phyloP scores from a whole-genome alignment of 371 early-diverging fungal species.

The Cokeromyces recurvatus region DNA sequence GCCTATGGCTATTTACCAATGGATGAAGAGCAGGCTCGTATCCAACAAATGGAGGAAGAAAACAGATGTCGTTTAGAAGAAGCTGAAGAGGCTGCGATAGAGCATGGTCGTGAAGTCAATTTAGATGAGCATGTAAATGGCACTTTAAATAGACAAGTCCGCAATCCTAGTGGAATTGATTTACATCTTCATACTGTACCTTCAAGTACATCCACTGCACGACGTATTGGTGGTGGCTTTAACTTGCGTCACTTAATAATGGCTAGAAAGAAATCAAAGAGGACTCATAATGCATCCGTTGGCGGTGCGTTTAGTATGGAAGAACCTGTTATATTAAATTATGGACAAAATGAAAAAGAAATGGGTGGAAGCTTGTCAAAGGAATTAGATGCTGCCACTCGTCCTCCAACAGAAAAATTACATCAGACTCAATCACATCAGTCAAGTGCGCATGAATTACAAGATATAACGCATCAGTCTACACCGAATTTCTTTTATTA shows the following conservation, averaged over 20 bases:
- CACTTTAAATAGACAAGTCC: background rate
- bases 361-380: slow-evolving; percentile 11
- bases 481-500: too few relatives aligned
- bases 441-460: too few relatives aligned
- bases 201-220: background rate
- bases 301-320: slow-evolving; percentile 28
- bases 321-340: slow-evolving; percentile 24
- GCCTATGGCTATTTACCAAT: slow-evolving; percentile 54
- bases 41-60: slow-evolving; percentile 7
- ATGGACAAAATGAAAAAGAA: slow-evolving; percentile 23
- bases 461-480: too few relatives aligned
- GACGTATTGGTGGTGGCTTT: background rate
- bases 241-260: slow-evolving; percentile 4
- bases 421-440: background rate
- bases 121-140: slow-evolving; percentile 9
- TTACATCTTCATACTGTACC: slow-evolving; percentile 3
- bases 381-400: slow-evolving; percentile 3
- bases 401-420: too few relatives aligned
- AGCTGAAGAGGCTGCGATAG: slow-evolving; percentile 3
- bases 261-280: slow-evolving; percentile 1
- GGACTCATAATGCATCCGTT: background rate
- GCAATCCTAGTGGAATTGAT: slow-evolving; percentile 6
- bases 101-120: background rate
- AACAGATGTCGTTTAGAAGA: background rate
- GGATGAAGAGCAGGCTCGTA: slow-evolving; percentile 14